Conservation (phyloP, 306 rosid species). For the Ormosia emarginata region DNA sequence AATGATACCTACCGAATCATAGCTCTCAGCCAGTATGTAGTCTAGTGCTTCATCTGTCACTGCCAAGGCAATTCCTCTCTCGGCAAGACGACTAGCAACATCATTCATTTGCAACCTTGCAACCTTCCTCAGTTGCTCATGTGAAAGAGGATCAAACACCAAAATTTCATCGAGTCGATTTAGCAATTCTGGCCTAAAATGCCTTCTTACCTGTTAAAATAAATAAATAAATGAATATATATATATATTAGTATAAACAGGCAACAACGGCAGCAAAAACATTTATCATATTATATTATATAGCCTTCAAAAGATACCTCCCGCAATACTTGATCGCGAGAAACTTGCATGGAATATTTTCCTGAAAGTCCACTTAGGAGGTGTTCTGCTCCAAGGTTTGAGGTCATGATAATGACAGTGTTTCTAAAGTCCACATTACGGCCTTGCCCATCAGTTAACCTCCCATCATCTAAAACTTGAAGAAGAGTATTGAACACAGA, state of each 20-base stretch:
- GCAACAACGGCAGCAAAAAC: too few species aligned
- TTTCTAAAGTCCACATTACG: slow-evolving; percentile 84
- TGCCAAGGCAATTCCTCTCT: slow-evolving; percentile 73
- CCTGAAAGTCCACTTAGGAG: slow-evolving; percentile 71
- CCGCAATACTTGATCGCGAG: slow-evolving; percentile 71
- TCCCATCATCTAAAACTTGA: slow-evolving; percentile 91
- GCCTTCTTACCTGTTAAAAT: slow-evolving; percentile 52
- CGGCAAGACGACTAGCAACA: slow-evolving; percentile 75
- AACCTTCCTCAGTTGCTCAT: slow-evolving; percentile 75
- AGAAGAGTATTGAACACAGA: slow-evolving; percentile 82
- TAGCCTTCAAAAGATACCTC: slow-evolving; percentile 43
- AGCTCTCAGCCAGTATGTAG: slow-evolving; percentile 63
- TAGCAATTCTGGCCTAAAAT: slow-evolving; percentile 79
- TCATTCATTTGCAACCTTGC: slow-evolving; percentile 90
- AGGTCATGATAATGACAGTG: slow-evolving; percentile 88
- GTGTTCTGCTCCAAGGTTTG: slow-evolving; percentile 89
- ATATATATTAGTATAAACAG: too few species aligned
- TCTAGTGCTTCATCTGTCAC: slow-evolving; percentile 81
- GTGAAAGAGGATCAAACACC: slow-evolving; percentile 86
- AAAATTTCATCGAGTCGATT: slow-evolving; percentile 82
- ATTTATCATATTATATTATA: too few species aligned
- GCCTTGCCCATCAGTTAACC: slow-evolving; percentile 91
- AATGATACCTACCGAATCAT: slow-evolving; percentile 62
- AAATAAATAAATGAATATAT: too few species aligned
- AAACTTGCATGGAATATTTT: slow-evolving; percentile 70